These are phyloP conservation scores for Saksenaea vasiformis DNA, from an alignment of 371 early-diverging fungal species.

Conservation along the genomic window DNA sequence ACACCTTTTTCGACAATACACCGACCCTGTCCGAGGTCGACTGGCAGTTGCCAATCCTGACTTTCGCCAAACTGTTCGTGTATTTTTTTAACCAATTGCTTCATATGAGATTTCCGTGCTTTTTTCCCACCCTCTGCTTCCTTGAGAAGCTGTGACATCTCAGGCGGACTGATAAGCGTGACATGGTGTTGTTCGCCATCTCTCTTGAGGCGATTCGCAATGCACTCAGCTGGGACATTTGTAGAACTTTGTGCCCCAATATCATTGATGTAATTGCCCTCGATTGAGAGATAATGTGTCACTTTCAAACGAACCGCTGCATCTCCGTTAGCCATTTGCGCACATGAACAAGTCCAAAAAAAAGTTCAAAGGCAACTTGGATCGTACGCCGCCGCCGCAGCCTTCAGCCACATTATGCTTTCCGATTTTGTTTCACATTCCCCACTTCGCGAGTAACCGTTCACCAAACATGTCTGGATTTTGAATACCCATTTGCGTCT, in stretches of 20 bases:
- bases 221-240: not conserved
- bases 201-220: not conserved
- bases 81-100: constrained; percentile 7
- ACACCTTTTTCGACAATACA: constrained; percentile 3
- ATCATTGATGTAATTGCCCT: not conserved
- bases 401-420: not conserved
- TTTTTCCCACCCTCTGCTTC: not conserved
- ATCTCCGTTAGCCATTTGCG: not conserved
- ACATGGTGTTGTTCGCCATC: not conserved
- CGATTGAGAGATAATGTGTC: not conserved
- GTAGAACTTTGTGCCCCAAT: not conserved
- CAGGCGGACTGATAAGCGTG: not conserved
- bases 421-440: no score
- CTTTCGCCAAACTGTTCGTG: constrained; percentile 3
- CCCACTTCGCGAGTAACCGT: no score
- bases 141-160: not conserved
- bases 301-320: not conserved
- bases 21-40: constrained; percentile 19
- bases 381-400: no score
- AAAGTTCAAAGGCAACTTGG: not conserved
- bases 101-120: not conserved
- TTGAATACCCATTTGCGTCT: no score
- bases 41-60: constrained; percentile 11
- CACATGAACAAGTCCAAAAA: not conserved
- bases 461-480: no score